These are phyloP conservation scores for Entomortierella chlamydospora DNA, from an alignment of 192 early-diverging fungal genomes.

Conservation along the genomic window DNA sequence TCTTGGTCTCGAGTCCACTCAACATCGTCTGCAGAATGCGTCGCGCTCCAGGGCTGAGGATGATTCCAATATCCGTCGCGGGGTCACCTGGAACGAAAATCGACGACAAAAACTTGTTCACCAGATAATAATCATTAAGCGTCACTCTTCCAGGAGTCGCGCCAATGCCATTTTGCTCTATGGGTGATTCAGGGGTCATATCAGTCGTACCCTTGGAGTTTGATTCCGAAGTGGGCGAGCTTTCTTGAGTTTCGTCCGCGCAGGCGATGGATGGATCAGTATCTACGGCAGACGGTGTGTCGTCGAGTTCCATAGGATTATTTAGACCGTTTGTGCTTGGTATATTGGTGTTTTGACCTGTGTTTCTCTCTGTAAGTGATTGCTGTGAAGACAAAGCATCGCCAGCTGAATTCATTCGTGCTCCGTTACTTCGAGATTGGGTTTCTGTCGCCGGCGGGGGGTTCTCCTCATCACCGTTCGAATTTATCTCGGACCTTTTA, in stretches of 20 bases:
- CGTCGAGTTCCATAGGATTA: not conserved
- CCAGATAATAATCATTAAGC: slow-evolving; percentile 32
- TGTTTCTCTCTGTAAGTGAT: too few species aligned
- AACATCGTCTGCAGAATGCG: slow-evolving; percentile 32
- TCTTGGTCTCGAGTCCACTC: slow-evolving; percentile 18
- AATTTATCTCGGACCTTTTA: not conserved
- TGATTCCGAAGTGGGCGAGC: not conserved
- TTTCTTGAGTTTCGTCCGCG: not conserved
- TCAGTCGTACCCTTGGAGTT: not conserved
- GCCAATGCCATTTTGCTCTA: not conserved
- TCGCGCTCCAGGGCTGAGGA: slow-evolving; percentile 4
- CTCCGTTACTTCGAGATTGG: too few species aligned
- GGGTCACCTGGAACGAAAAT: slow-evolving; percentile 1
- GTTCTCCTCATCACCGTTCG: too few species aligned
- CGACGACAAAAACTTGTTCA: slow-evolving; percentile 19
- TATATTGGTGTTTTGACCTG: too few species aligned
- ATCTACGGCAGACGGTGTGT: not conserved
- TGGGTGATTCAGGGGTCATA: not conserved
- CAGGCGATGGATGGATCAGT: too few species aligned
- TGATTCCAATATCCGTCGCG: not conserved
- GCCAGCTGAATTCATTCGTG: too few species aligned
- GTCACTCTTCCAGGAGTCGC: not conserved
- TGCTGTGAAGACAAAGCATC: too few species aligned
- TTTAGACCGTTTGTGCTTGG: too few species aligned
- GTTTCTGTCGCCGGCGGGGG: too few species aligned